Percentiles rank a stretch among this genome's conserved stretches.
Evolutionary conservation across 345 rosid species (phyloP).

Genomic region (Syzygium aqueum): DNA sequence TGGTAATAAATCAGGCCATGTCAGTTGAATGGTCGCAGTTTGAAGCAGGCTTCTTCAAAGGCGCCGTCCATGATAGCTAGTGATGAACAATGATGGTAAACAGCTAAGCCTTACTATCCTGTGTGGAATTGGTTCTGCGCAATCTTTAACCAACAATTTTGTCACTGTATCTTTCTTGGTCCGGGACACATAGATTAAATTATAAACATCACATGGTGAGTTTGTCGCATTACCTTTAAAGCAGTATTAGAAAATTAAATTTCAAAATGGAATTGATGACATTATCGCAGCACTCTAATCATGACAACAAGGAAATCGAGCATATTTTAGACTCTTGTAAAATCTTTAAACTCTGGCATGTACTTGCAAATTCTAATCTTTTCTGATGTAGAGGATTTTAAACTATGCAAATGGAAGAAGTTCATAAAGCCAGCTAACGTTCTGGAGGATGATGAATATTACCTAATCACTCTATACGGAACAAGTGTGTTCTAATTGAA

Average conservation of each 20-base stretch:
- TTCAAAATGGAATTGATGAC: background rate
- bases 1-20: background rate
- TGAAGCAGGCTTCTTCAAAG: background rate
- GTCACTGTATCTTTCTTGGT: background rate
- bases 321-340: background rate
- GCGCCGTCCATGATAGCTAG: background rate
- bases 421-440: background rate
- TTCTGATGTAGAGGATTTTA: background rate
- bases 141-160: background rate
- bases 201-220: background rate
- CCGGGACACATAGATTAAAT: background rate
- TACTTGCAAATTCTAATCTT: background rate
- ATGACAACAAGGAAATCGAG: background rate
- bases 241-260: background rate
- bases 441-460: background rate
- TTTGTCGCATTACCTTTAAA: background rate
- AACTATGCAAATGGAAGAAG: background rate
- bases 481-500: background rate
- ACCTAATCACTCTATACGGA: background rate
- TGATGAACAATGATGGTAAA: background rate
- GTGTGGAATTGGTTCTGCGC: background rate
- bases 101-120: background rate
- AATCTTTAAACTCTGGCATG: background rate
- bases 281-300: background rate
- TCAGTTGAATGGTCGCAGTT: background rate